A percentile compares a stretch with the other conserved stretches of the same genome.
phyloP scores from a whole-genome alignment of 495 filamentous ascomycete species.

The Penicillium canariense region DNA sequence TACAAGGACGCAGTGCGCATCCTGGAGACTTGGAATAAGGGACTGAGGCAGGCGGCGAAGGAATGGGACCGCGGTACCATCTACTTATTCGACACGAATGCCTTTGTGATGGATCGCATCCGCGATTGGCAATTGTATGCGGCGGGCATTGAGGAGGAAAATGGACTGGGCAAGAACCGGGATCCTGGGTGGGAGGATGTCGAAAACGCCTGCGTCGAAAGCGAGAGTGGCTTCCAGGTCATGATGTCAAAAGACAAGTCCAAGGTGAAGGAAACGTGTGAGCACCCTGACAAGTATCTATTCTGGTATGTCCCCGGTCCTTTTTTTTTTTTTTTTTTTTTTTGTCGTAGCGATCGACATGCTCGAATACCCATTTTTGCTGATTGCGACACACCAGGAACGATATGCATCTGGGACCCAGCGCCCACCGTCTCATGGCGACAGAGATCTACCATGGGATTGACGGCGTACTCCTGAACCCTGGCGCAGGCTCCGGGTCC shows the following conservation, averaged over 20 bases:
- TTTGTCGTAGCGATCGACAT: constrained; percentile 7
- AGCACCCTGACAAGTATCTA: constrained; percentile 47
- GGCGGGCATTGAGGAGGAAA: constrained; percentile 42
- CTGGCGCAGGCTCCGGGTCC: not conserved
- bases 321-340: not conserved
- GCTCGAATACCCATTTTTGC: not conserved
- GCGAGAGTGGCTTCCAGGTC: constrained; percentile 26
- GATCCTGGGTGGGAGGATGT: constrained; percentile 44
- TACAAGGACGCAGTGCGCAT: constrained; percentile 44
- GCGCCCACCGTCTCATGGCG: constrained; percentile 48
- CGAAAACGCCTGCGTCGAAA: constrained; percentile 35
- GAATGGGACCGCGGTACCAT: constrained; percentile 44
- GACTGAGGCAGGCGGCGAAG: constrained; percentile 37
- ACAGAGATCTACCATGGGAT: constrained; percentile 47
- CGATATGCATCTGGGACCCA: constrained; percentile 50
- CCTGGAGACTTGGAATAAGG: constrained; percentile 45
- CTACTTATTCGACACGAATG: constrained; percentile 51
- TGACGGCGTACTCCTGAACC: constrained; percentile 34
- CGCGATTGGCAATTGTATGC: constrained; percentile 44
- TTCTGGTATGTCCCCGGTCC: constrained; percentile 46
- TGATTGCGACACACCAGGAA: constrained; percentile 37
- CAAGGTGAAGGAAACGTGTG: constrained; percentile 31
- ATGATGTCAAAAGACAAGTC: constrained; percentile 33
- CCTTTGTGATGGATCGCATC: constrained; percentile 50
- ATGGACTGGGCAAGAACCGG: constrained; percentile 39